Evolutionary conservation across 371 early-diverging fungal species (phyloP), one percentile per base, ranked within the genome.

Genomic region (Capniomyces stellatus): DNA sequence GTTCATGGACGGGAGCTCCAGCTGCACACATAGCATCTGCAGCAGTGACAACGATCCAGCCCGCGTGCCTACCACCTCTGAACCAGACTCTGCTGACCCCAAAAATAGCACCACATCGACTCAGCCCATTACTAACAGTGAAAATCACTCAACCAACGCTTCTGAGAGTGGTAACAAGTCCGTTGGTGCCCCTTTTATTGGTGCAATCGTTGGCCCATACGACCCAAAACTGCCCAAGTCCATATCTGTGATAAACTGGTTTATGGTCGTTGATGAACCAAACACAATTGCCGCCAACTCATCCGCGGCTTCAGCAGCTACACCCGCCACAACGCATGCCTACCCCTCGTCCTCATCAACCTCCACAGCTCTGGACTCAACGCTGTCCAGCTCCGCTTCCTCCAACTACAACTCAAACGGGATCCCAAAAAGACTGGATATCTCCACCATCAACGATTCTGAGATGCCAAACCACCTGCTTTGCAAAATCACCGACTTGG

Each of bases 201-300:
- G 89, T n/a, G 90, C 87, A 12, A 89, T 89, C 54, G 79, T 88
- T 65, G 81, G 86, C 0, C 87, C 90, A 2, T 88, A 88, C 54
- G 85, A 87, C 62, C 83, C 84, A 1, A 67, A 77, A 28, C 74
- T 87, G n/a, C 83, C 83, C 4, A 81, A 79, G 0, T 75, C 85
- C 1, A 69, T 78, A 2, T 85, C 86, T 1, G 83, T 72, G 13
- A 76, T 87, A 54, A 89, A 85, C 57, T 89, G 88, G 88, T 89
- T 83, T 57, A 75, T 78, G 54, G 75, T 83, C 12, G 46, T 58
- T 54, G 68, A 23, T 58, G 70, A 39, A 52, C 70, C 35, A 67
- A 69, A 42, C 59, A 72, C 57, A 56, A 73, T 35, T 60, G 72
- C 23, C 59, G 77, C 54, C 74, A 52, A 57, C n/a, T n/a, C n/a